These are phyloP conservation scores for Diutina scorzettiae DNA, from an alignment of 1,139 yeast species.

Conservation along the genomic window DNA sequence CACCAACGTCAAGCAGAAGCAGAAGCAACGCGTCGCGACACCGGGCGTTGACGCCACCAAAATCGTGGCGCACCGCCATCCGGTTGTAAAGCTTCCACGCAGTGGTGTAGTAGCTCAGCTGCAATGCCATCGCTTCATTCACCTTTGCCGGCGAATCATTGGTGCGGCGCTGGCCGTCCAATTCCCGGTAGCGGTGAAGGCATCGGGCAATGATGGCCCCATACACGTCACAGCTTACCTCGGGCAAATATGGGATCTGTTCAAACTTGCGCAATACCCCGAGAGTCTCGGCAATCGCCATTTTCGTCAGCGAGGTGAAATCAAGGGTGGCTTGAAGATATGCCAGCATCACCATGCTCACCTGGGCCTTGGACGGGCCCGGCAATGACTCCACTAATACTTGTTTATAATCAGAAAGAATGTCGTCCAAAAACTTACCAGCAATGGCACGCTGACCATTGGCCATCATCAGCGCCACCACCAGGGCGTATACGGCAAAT, in stretches of 20 bases:
- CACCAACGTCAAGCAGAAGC: constrained; percentile 23
- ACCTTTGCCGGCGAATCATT: constrained; percentile 7
- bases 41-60: constrained; percentile 12
- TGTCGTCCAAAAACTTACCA: constrained; percentile 41
- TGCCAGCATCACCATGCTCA: constrained; percentile 22
- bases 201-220: constrained; percentile 21
- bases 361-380: constrained; percentile 10
- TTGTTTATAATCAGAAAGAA: constrained; percentile 21
- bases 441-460: constrained; percentile 40
- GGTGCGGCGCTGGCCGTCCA: constrained; percentile 10
- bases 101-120: constrained; percentile 10
- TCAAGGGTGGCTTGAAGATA: constrained; percentile 19
- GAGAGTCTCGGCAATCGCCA: not conserved
- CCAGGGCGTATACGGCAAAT: constrained; percentile 34
- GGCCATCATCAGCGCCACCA: constrained; percentile 39
- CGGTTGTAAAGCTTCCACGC: constrained; percentile 26
- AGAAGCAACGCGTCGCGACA: constrained; percentile 24
- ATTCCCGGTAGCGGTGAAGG: constrained; percentile 13
- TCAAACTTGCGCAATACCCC: constrained; percentile 17
- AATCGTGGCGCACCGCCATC: constrained; percentile 28
- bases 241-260: constrained; percentile 25
- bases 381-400: constrained; percentile 9
- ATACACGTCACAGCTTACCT: constrained; percentile 20
- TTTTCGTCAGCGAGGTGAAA: constrained; percentile 9
- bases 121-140: constrained; percentile 5